Base-by-base conservation (phyloP, 768 basidiomycete species). In the Leucogyrophana mollusca region DNA sequence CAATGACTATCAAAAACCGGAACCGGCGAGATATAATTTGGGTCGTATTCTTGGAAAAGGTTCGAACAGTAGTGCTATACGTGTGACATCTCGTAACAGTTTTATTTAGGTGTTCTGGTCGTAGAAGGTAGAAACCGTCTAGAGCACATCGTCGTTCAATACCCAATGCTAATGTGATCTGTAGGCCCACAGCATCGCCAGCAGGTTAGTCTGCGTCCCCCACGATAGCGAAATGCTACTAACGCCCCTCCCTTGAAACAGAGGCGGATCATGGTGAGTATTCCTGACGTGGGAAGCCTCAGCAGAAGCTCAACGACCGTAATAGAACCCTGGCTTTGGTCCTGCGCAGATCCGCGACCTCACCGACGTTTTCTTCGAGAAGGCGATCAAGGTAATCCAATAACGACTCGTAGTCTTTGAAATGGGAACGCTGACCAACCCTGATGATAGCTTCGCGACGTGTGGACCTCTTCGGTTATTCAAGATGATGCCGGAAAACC, bases 291-390 rank as follows among this genome's bases (percentile, higher is more conserved):
- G 16, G 35, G 14, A 13, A 24, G 3, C 23, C 6, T 4, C 13
- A 6, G 20, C 4, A 42, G 13, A 3, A 9, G 21, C 35, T 37
- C 20, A 37, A 8, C n/a, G 6, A 16, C 9, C 45, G 16, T 22
- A 14, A 7, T 35, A 69, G 81, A 83, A 82, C 52, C 81, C 81
- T 9, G 80, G 80, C 0, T 85, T 85, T 56, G 79, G 80, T 1
- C 67, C 70, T 4, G 60, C 73, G 1, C 79, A 82, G 52, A 71
- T 83, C 30, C 66, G 79, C 3, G 75, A 77, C 43, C 55, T 82
- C 14, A 78, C 78, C 0, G 69, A 69, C 16, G 75, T 80, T 20
- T 82, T 83, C 47, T 53, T 78, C 5, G 72, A 78, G 9, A 83
- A 82, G 56, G 64, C 81, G 1, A 51, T 73, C 1, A 65, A 80